Base-by-base conservation (phyloP, 257 asterid genomes). In the Nicotiana benthamiana region DNA sequence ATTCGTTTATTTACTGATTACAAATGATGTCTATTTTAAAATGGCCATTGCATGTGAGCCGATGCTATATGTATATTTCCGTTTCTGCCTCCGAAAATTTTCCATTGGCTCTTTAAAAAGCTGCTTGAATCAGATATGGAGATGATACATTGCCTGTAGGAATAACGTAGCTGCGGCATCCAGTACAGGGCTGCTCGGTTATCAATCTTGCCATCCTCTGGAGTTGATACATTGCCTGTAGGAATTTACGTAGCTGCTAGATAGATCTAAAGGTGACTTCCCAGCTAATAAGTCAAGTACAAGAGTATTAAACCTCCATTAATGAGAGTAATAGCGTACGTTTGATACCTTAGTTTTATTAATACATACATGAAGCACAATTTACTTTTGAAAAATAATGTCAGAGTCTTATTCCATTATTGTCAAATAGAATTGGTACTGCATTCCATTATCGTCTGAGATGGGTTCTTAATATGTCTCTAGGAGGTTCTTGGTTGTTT, bases 1-100 rank as follows among this genome's bases (percentile, higher is more conserved):
- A 2, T 75, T 95, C 95, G 95, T 93, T 93, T 90, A 86, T 80
- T 4, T 89, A 90, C 96, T 90, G 97, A 92, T 93, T 90, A 92
- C 98, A 87, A 54, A 83, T 90, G 90, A 89, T 82, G 72, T 24
- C 36, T 3, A 26, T 16, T 64, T 66, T 10, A 9, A 28, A 74
- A n/a, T 89, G 77, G 86, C 86, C 88, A 92, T 74, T 91, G 92
- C 2, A 95, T 91, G 90, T 90, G 92, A 92, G 92, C 87, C 87
- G 97, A 81, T 88, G 93, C 97, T 0, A 90, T 4, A 89, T 28
- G 28, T 5, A 16, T 1, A 6, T 27, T n/a, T 81, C 64, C 89
- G 84, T 36, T 79, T 90, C 90, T 89, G 89, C 4, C 15, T 80
- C 51, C 9, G 4, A 9, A 13, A 9, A 18, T 51, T 80, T 83